Evolutionary conservation across 345 rosid species (phyloP), one percentile per base, ranked within the genome.

Genomic region (Salix purpurea): DNA sequence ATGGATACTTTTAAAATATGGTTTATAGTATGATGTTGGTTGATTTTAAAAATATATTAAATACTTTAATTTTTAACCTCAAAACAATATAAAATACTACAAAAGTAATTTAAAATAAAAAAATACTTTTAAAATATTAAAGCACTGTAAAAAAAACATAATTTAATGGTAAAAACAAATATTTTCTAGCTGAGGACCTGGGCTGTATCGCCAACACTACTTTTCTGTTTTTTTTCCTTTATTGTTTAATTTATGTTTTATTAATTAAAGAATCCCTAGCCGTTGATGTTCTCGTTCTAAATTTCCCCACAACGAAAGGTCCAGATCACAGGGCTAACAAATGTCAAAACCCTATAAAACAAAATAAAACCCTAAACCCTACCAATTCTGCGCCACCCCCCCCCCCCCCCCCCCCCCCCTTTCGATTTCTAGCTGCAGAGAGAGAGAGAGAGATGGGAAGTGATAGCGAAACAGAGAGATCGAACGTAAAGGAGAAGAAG

Each of bases 161-260:
- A 34, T 34, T 34, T 34, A 4, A 34, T 34, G 36, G 36, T 34
- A 34, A 34, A 34, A 34, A 34, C 36, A 34, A 34, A 34, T 34
- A 34, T 34, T 34, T 34, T 34, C 36, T 0, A 0, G 36, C 0
- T 91, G 81, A 88, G 87, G 96, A 90, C 89, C 90, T 89, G 87
- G 91, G 92, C 91, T 91, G 88, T 89, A 91, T 87, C 90, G 93
- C 93, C 88, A 90, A 86, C 91, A 91, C 91, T 90, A 88, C 89
- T 88, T 30, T 11, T 11, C 0, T 0, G 5, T 14, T 65, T 26
- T 30, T 11, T 28, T 32, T 1, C 14, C 14, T 9, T 65, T 65
- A 16, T 23, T 12, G 7, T 15, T 15, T 42, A 2, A 6, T 69
- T 44, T 44, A 19, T 36, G 26, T 1, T 64, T 9, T 21, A 7